phyloP scores from a whole-genome alignment of 2,329 filamentous ascomycete species.

The Xylariaceae sp. region DNA sequence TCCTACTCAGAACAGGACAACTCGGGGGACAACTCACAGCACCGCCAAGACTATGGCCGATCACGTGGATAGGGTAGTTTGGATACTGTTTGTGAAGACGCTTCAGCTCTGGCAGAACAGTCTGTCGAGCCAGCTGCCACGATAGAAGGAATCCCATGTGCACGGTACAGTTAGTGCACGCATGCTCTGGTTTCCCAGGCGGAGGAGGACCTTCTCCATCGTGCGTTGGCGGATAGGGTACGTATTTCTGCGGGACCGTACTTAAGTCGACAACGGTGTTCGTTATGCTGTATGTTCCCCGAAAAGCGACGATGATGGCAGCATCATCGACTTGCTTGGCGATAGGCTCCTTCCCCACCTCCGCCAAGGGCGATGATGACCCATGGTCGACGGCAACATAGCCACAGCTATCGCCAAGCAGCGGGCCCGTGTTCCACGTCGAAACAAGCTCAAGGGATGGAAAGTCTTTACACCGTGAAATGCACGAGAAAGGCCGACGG shows the following conservation, averaged over 20 bases:
- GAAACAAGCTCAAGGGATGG: constrained; percentile 69
- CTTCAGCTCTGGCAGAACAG: constrained; percentile 63
- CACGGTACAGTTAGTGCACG: constrained; percentile 83
- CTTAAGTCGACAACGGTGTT: constrained; percentile 89
- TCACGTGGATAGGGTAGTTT: constrained; percentile 66
- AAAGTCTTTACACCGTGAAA: constrained; percentile 80
- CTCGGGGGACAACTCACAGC: constrained; percentile 59
- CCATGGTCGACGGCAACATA: constrained; percentile 84
- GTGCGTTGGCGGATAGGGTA: constrained; percentile 68
- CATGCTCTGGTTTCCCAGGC: constrained; percentile 39
- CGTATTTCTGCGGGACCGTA: constrained; percentile 82
- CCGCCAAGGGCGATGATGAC: constrained; percentile 15
- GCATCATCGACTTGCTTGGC: constrained; percentile 22
- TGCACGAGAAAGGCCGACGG: constrained; percentile 74
- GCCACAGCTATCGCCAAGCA: constrained; percentile 86
- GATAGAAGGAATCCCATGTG: constrained; percentile 84
- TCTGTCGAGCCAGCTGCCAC: constrained; percentile 68
- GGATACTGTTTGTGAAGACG: constrained; percentile 57
- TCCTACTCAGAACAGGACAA: not conserved
- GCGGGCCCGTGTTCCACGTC: constrained; percentile 84
- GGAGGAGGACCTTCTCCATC: constrained; percentile 34
- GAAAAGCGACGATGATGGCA: constrained; percentile 77
- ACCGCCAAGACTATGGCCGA: constrained; percentile 89
- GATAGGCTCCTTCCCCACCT: constrained; percentile 4
- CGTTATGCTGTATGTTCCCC: constrained; percentile 88